Evolutionary conservation across 306 rosid genomes (phyloP).

Genomic region (Crotalaria pallida): DNA sequence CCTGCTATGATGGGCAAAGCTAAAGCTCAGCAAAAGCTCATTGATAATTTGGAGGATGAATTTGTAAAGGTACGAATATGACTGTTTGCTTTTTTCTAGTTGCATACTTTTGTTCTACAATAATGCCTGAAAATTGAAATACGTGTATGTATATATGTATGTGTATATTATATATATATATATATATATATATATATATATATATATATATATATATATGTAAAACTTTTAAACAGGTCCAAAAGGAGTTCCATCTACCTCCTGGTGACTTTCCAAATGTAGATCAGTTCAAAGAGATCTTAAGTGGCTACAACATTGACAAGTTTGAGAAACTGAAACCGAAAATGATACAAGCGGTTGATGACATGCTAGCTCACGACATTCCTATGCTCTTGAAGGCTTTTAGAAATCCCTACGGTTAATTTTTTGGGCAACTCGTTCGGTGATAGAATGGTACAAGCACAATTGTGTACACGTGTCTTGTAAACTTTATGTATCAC

Average conservation of each 20-base stretch:
- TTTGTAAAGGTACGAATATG: constrained; percentile 61
- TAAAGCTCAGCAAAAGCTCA: constrained; percentile 72
- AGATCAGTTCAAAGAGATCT: constrained; percentile 61
- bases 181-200: neutral
- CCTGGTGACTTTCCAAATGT: constrained; percentile 84
- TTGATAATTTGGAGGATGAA: constrained; percentile 65
- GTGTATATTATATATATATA: neutral
- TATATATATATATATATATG: neutral
- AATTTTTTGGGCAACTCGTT: neutral
- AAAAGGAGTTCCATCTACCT: constrained; percentile 79
- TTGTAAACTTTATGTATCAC: neutral
- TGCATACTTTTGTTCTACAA: neutral
- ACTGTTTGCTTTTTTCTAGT: neutral
- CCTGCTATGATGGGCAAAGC: constrained; percentile 89
- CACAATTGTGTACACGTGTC: neutral
- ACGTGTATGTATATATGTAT: neutral
- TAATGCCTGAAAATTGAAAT: neutral
- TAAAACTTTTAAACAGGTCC: constrained; percentile 47
- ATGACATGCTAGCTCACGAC: constrained; percentile 90
- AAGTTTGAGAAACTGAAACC: constrained; percentile 85
- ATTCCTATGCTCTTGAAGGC: constrained; percentile 77
- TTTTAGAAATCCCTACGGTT: constrained; percentile 79
- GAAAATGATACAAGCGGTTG: constrained; percentile 70
- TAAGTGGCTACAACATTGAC: constrained; percentile 65
- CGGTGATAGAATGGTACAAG: neutral